These are phyloP conservation scores for Aristolochia fimbriata DNA, from an alignment of 164 flowering plant species.

Conservation along the genomic window DNA sequence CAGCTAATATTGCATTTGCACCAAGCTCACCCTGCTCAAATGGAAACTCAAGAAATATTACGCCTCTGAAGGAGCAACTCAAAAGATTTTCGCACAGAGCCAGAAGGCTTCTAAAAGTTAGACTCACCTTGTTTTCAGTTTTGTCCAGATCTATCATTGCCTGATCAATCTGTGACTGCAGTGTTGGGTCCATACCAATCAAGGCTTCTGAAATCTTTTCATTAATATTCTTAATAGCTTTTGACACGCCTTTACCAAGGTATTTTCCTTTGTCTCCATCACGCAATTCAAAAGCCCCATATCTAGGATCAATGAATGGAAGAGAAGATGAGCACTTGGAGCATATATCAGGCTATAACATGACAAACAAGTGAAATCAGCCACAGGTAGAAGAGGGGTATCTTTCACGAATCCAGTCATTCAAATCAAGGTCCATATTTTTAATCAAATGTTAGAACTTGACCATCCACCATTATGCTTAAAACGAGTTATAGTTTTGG, in stretches of 20 bases:
- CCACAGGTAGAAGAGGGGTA: not conserved
- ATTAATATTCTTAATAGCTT: conserved; percentile 78
- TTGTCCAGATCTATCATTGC: conserved; percentile 92
- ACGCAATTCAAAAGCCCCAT: conserved; percentile 81
- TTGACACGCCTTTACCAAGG: conserved; percentile 79
- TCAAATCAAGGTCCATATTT: too few species aligned
- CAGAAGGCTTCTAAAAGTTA: not conserved
- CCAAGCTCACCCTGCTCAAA: conserved; percentile 67
- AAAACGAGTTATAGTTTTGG: too few species aligned
- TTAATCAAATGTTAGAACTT: too few species aligned
- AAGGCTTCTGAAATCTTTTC: conserved; percentile 83
- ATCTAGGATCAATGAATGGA: conserved; percentile 27
- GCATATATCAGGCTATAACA: not conserved
- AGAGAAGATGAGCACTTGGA: not conserved
- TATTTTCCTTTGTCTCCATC: conserved; percentile 87
- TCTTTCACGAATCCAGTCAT: too few species aligned
- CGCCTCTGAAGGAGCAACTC: too few species aligned
- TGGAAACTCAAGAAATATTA: too few species aligned
- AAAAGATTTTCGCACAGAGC: not conserved
- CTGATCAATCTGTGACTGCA: conserved; percentile 88
- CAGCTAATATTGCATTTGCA: conserved; percentile 77
- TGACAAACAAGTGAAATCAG: not conserved
- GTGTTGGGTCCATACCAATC: conserved; percentile 89
- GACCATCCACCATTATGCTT: too few species aligned
- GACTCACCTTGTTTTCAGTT: conserved; percentile 81